Conservation (phyloP, 2,329 filamentous ascomycete genomes). For the Talaromyces sp. region DNA sequence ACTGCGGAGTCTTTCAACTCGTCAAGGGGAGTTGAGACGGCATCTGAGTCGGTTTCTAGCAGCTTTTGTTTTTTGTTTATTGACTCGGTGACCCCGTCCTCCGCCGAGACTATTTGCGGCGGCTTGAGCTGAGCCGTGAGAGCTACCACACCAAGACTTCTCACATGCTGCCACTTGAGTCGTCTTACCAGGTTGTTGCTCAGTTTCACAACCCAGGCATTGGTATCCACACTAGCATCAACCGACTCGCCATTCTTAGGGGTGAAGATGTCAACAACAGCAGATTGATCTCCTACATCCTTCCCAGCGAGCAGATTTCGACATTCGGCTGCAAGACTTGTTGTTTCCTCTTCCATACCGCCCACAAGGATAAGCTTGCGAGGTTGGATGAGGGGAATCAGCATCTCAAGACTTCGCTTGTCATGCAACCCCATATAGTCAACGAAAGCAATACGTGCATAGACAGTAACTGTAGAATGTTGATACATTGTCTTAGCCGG, state of each 20-base stretch:
- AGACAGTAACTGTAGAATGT: constrained; percentile 63
- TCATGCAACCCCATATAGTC: constrained; percentile 93
- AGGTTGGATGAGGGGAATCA: constrained; percentile 90
- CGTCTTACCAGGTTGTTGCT: constrained; percentile 80
- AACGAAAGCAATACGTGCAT: constrained; percentile 78
- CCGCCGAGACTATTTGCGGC: constrained; percentile 36
- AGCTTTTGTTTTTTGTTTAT: constrained; percentile 54
- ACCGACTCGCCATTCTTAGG: constrained; percentile 71
- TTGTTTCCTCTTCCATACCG: constrained; percentile 75
- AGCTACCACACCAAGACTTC: constrained; percentile 87
- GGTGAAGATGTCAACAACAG: constrained; percentile 65
- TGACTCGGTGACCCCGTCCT: constrained; percentile 40
- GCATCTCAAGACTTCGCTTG: constrained; percentile 87
- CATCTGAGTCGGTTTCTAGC: constrained; percentile 47
- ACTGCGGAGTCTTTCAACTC: constrained; percentile 26
- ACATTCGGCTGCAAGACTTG: constrained; percentile 75
- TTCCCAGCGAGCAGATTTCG: constrained; percentile 60
- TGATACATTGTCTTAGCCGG: constrained; percentile 74
- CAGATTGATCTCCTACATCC: constrained; percentile 26
- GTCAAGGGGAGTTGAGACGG: constrained; percentile 27
- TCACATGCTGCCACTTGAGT: constrained; percentile 91
- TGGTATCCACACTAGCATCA: constrained; percentile 94
- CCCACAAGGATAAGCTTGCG: constrained; percentile 92
- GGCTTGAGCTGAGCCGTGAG: constrained; percentile 71
- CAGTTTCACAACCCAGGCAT: constrained; percentile 93